Evolutionary conservation across 257 asterid species (phyloP).

Genomic region (Vinca minor): DNA sequence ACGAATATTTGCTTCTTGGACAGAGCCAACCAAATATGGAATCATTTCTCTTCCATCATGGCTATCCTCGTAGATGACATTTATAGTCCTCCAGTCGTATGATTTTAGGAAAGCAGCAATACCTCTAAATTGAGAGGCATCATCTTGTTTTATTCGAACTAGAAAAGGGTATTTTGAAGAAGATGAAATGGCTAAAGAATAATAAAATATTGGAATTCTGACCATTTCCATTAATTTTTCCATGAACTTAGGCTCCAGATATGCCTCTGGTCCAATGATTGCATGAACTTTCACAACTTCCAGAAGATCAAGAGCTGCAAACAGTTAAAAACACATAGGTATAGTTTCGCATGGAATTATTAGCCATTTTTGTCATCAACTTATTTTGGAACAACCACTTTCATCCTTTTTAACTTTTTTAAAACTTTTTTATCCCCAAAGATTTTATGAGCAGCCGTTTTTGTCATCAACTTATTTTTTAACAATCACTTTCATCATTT

Average conservation of each 20-base stretch:
- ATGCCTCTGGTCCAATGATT: slow-evolving; percentile 23
- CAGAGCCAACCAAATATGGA: slow-evolving; percentile 14
- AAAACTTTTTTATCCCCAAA: too few species aligned
- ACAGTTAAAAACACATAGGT: too few species aligned
- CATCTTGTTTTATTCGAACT: slow-evolving; percentile 32
- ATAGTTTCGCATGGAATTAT: too few species aligned
- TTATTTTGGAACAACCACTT: too few species aligned
- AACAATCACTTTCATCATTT: too few species aligned
- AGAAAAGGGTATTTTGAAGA: slow-evolving; percentile 20
- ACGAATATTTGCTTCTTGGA: slow-evolving; percentile 20
- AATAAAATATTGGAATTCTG: slow-evolving; percentile 29
- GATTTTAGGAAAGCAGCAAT: slow-evolving; percentile 21
- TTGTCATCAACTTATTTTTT: too few species aligned
- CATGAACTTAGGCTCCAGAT: slow-evolving; percentile 22
- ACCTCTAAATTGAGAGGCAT: slow-evolving; percentile 25
- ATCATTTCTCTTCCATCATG: slow-evolving; percentile 21
- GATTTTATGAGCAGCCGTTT: too few species aligned
- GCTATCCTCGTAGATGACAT: slow-evolving; percentile 24
- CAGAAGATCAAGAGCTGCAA: slow-evolving; percentile 35
- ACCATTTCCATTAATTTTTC: slow-evolving; percentile 20
- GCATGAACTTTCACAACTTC: slow-evolving; percentile 27
- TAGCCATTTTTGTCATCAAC: too few species aligned
- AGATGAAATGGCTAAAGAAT: slow-evolving; percentile 20
- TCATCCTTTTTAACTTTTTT: too few species aligned
- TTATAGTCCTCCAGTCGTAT: slow-evolving; percentile 30